Evolutionary conservation across 73 alveolate species (phyloP).

Genomic region (Stentor coeruleus): DNA sequence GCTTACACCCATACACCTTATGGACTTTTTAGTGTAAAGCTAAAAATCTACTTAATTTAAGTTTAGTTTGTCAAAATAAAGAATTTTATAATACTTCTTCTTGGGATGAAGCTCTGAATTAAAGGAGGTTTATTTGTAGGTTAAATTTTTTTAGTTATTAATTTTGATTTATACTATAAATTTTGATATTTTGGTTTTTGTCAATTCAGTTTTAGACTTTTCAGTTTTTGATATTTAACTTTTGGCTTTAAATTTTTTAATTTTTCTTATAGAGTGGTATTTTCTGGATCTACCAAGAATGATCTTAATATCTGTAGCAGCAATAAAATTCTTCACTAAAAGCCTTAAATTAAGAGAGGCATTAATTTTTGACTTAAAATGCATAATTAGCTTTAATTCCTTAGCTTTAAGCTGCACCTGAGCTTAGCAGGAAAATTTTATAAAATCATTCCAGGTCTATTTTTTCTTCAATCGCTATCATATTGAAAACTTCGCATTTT

Average conservation of each 20-base stretch:
- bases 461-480: not conserved
- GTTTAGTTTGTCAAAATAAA: not conserved
- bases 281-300: not conserved
- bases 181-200: not conserved
- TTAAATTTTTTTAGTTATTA: not conserved
- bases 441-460: not conserved
- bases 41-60: not conserved
- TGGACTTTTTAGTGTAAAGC: not conserved
- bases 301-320: not conserved
- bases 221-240: not conserved
- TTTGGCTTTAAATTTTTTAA: not conserved
- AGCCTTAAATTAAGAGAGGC: not conserved
- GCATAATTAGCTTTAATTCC: conserved; percentile 15
- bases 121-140: not conserved
- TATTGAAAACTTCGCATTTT: not conserved
- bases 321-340: not conserved
- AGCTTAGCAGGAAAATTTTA: conserved; percentile 13
- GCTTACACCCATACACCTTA: not conserved
- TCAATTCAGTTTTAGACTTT: not conserved
- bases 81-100: not conserved
- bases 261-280: not conserved
- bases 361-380: not conserved
- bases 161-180: not conserved
- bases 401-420: conserved; percentile 6
- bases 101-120: not conserved